Conservation (phyloP, 2,329 filamentous ascomycete species). For the Graphium sp. region DNA sequence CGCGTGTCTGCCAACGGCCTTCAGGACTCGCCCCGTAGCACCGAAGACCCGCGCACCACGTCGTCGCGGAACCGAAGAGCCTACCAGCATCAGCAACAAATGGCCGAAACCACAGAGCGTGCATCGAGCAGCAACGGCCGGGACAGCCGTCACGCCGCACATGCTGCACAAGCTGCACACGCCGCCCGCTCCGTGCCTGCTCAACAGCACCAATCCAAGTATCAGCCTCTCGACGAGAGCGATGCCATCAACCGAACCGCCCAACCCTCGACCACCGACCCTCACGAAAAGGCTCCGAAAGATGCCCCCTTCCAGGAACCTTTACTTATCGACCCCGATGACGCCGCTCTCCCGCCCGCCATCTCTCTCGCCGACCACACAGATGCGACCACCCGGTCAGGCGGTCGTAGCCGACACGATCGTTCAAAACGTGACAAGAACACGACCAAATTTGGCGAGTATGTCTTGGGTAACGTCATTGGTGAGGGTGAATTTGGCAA, state of each 20-base stretch:
- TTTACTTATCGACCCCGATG: conserved; percentile 18
- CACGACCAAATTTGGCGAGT: conserved; percentile 83
- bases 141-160: conserved; percentile 10
- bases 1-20: conserved; percentile 3
- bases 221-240: conserved; percentile 2
- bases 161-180: conserved; percentile 9
- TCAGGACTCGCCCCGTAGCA: conserved; percentile 11
- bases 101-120: conserved; percentile 5
- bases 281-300: too few species aligned
- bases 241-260: conserved; percentile 4
- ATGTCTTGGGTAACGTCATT: conserved; percentile 87
- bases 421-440: conserved; percentile 47
- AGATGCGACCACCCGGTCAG: conserved; percentile 23
- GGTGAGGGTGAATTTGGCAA: conserved; percentile 98
- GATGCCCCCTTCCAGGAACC: too few species aligned
- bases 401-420: conserved; percentile 41
- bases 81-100: conserved; percentile 19
- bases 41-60: conserved; percentile 10
- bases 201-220: background rate
- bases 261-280: too few species aligned
- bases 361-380: conserved; percentile 23
- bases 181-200: background rate
- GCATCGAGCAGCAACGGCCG: conserved; percentile 10
- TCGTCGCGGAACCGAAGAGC: conserved; percentile 16
- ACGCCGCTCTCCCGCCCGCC: conserved; percentile 25